Evolutionary conservation across 352 stramenopile species (phyloP), one percentile per base, ranked within the genome.

Genomic region (Plasmopara halstedii): DNA sequence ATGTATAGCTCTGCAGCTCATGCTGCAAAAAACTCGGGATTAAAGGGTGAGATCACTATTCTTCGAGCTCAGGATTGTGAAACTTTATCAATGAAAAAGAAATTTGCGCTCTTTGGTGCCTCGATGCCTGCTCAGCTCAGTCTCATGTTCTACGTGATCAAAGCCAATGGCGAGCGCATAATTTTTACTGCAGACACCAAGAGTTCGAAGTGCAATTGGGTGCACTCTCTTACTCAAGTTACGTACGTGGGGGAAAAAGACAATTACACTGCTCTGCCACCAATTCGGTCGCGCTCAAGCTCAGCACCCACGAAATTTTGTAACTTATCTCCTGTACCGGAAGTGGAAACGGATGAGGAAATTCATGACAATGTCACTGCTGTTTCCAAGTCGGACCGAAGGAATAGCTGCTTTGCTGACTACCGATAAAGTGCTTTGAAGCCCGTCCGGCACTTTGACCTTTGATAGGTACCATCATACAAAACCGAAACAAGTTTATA

Each of bases 131-230:
- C 58, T 0, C 56, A 78, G 7, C 57, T 88, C 31, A 42, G 50
- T 29, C 58, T 71, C 39, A 70, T 88, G 66, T 82, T 88, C 36
- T 73, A 82, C 49, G 70, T 86, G 18, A 86, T 76, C 35, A 80
- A 74, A 29, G 57, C 64, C n/a, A 77, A 76, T 34, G 76, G 73
- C 11, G 71, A 85, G 39, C 71, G 69, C 32, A 65, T 85, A 32
- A 50, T 82, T n/a, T 50, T 85, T 18, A 67, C 60, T 2, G 70
- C 72, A 26, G 72, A 80, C 39, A 62, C 52, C 25, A 59, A 62
- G 20, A 64, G 46, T 20, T 50, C 54, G 33, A 80, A 82, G 48
- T 62, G 64, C 45, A 78, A 77, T 52, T 84, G 72, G 72, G 60
- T 82, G 27, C 62, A 73, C 53, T 69, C 62, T 22, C 58, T 84